Base-by-base conservation (phyloP, 179 eudicot genomes). In the Spinacia oleracea region DNA sequence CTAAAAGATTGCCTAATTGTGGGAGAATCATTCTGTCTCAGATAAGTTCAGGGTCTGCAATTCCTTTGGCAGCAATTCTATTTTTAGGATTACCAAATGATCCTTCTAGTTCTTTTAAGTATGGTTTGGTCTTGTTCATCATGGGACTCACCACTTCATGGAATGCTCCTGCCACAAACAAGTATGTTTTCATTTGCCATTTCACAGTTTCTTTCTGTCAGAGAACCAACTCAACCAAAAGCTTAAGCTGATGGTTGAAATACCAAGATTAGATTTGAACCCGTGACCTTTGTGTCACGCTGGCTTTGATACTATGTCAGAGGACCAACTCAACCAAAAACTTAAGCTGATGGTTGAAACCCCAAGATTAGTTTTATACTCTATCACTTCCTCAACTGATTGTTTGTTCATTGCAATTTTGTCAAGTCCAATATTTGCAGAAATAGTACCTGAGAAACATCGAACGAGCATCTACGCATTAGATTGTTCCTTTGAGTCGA, bases 101-200 rank as follows among this genome's bases (percentile, higher is more conserved):
- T 74, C 86, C 94, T 53, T 79, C 88, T 34, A 82, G 88, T 1
- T 89, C 86, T 18, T 74, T 83, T 21, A 58, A 77, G 81, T 88
- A 91, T 55, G 91, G 92, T 45, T 78, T 88, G n/a, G 89, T 90
- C 78, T 77, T 90, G 77, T 83, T 91, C 27, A 10, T 85, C 46
- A 90, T 91, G 91, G 97, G 96, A 81, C 87, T 91, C 40, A 16
- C 78, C 76, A 86, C 86, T n/a, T 86, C 96, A n/a, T 94, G 98
- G 98, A 89, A 91, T 65, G 97, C 85, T n/a, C 87, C 98, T 12
- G 96, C 90, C 40, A 91, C 97, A 64, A 92, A 91, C 88, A 91
- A 85, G 95, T 91, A 87, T 5, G 88, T 84, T 45, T 81, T 58
- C 55, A 40, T 73, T 40, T 32, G 11, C 63, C 64, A 25, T 32